These are phyloP conservation scores for Lipomyces kockii DNA, from an alignment of 805 yeast species.

Conservation along the genomic window DNA sequence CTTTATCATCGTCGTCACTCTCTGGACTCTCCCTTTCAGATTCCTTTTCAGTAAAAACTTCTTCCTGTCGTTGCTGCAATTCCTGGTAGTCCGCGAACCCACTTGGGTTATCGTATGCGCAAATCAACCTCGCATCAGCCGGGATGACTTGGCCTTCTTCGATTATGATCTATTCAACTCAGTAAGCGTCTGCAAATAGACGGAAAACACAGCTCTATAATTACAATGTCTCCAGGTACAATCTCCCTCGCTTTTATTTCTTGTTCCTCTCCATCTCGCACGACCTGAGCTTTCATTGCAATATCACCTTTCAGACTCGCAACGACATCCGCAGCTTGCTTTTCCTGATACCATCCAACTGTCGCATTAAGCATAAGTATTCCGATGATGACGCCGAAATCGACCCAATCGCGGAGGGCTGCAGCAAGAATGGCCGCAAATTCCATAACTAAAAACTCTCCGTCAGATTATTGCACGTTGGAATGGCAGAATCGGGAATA, in stretches of 20 bases:
- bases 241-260: constrained; percentile 81
- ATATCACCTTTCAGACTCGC: constrained; percentile 92
- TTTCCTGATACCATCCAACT: constrained; percentile 95
- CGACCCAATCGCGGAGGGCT: constrained; percentile 96
- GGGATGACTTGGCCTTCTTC: constrained; percentile 94
- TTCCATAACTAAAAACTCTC: constrained; percentile 81
- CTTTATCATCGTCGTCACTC: constrained; percentile 39
- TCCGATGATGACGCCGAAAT: constrained; percentile 94
- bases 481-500: background rate
- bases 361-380: constrained; percentile 80
- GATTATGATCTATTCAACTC: constrained; percentile 44
- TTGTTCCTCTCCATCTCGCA: constrained; percentile 75
- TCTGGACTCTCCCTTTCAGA: background rate
- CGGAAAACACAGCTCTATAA: constrained; percentile 56
- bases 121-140: constrained; percentile 81
- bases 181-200: too few relatives aligned
- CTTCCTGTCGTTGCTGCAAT: constrained; percentile 12
- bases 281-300: constrained; percentile 82
- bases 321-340: constrained; percentile 96
- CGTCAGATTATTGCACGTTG: background rate
- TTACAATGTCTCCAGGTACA: constrained; percentile 92
- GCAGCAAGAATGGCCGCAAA: constrained; percentile 94
- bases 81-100: constrained; percentile 47
- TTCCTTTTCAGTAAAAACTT: too few relatives aligned
- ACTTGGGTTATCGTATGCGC: constrained; percentile 47